Conservation (phyloP, 2,329 filamentous ascomycete genomes). For the Aspergillus uvarum region DNA sequence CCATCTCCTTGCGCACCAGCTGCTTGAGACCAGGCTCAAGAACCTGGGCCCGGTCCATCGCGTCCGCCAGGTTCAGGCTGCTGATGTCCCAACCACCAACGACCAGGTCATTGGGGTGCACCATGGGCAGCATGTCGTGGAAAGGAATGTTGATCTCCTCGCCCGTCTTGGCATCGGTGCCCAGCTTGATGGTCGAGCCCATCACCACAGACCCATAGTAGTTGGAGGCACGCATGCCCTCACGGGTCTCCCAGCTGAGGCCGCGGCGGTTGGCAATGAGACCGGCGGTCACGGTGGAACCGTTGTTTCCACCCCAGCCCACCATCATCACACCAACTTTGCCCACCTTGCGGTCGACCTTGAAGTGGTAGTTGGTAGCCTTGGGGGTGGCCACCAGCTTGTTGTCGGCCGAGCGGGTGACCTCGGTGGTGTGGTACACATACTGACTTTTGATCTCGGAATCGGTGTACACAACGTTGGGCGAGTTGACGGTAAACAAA, state of each 20-base stretch:
- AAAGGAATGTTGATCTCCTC: conserved; percentile 96
- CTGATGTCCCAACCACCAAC: conserved; percentile 98
- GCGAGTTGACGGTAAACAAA: conserved; percentile 84
- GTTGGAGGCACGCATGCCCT: conserved; percentile 81
- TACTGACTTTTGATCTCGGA: conserved; percentile 89
- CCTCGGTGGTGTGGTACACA: conserved; percentile 89
- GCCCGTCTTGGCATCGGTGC: conserved; percentile 76
- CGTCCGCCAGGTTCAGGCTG: conserved; percentile 78
- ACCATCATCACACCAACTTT: conserved; percentile 97
- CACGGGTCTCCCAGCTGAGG: conserved; percentile 89
- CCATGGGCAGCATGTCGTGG: conserved; percentile 91
- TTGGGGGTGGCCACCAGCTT: conserved; percentile 81
- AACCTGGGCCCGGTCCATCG: conserved; percentile 95
- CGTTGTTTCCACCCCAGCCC: conserved; percentile 97
- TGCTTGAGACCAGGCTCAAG: conserved; percentile 93
- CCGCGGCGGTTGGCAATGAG: conserved; percentile 91
- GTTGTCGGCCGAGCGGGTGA: conserved; percentile 69
- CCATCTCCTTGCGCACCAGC: conserved; percentile 90
- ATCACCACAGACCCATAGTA: conserved; percentile 99
- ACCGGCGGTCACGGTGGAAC: conserved; percentile 92
- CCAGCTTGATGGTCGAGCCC: conserved; percentile 95
- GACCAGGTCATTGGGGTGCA: conserved; percentile 92
- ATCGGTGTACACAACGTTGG: conserved; percentile 89
- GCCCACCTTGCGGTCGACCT: conserved; percentile 88
- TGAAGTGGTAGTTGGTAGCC: conserved; percentile 94